Evolutionary conservation across 768 basidiomycete species (phyloP).

Genomic region (Ramaria sp.): DNA sequence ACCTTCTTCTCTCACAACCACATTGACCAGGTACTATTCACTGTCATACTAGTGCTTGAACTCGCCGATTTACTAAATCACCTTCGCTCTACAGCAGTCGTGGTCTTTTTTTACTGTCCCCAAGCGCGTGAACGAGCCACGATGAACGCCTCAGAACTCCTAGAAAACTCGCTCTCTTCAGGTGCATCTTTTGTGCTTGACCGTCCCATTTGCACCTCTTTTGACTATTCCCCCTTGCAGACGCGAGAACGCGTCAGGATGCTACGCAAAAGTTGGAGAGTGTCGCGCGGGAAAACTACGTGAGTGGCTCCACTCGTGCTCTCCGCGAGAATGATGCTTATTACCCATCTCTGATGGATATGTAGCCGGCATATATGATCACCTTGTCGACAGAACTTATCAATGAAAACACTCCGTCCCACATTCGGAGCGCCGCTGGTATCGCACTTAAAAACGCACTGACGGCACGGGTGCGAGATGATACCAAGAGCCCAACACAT

Average conservation of each 20-base stretch:
- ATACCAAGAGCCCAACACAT: too few species aligned
- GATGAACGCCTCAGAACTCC: slow-evolving; percentile 88
- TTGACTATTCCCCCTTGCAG: slow-evolving; percentile 30
- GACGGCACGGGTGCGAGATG: slow-evolving; percentile 63
- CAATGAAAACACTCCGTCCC: slow-evolving; percentile 56
- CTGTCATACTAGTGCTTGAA: not conserved
- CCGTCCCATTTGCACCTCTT: slow-evolving; percentile 21
- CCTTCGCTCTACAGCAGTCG: not conserved
- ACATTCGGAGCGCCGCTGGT: slow-evolving; percentile 91
- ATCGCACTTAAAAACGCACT: slow-evolving; percentile 94
- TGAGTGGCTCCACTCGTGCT: slow-evolving; percentile 34
- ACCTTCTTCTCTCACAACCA: slow-evolving; percentile 14
- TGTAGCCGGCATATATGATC: slow-evolving; percentile 84
- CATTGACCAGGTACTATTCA: not conserved
- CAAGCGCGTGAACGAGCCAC: slow-evolving; percentile 19
- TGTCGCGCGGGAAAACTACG: slow-evolving; percentile 83
- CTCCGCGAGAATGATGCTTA: not conserved
- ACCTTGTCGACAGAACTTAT: slow-evolving; percentile 81
- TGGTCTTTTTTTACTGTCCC: slow-evolving; percentile 1
- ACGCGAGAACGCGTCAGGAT: slow-evolving; percentile 82
- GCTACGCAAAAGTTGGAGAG: slow-evolving; percentile 84
- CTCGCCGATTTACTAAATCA: not conserved
- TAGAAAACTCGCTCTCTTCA: slow-evolving; percentile 85
- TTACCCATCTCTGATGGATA: not conserved
- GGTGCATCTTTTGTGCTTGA: slow-evolving; percentile 39